Evolutionary conservation across 129 eudicot genomes (phyloP).

Genomic region (Heracleum sosnowskyi): DNA sequence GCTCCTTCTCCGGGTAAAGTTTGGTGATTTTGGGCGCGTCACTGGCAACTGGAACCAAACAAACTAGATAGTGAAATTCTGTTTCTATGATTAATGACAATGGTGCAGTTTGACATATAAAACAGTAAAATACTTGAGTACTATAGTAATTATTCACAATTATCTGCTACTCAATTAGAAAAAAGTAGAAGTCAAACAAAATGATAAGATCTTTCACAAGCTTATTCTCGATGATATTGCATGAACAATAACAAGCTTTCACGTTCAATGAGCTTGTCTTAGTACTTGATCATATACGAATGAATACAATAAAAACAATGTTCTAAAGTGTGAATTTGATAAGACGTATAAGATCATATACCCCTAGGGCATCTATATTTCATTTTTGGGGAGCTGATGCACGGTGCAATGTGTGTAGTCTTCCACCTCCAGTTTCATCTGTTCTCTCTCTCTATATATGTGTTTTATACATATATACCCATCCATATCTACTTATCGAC

Average conservation of each 20-base stretch:
- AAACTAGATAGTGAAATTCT: background rate
- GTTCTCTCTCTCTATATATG: background rate
- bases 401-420: background rate
- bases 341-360: too few species aligned
- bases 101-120: background rate
- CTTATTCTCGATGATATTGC: background rate
- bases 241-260: background rate
- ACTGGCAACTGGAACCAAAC: conserved; percentile 56
- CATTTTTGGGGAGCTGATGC: background rate
- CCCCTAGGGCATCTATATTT: background rate
- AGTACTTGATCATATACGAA: background rate
- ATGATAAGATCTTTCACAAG: background rate
- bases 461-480: background rate
- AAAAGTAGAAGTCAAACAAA: background rate
- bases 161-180: background rate
- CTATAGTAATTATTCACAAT: background rate
- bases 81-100: background rate
- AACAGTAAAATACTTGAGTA: background rate
- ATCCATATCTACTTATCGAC: background rate
- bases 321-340: background rate
- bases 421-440: background rate
- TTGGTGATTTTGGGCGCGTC: conserved; percentile 86
- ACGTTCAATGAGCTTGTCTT: background rate
- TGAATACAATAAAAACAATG: background rate
- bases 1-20: conserved; percentile 68